Conservation (phyloP, 192 early-diverging fungal species). For the Phlyctochytrium bullatum region DNA sequence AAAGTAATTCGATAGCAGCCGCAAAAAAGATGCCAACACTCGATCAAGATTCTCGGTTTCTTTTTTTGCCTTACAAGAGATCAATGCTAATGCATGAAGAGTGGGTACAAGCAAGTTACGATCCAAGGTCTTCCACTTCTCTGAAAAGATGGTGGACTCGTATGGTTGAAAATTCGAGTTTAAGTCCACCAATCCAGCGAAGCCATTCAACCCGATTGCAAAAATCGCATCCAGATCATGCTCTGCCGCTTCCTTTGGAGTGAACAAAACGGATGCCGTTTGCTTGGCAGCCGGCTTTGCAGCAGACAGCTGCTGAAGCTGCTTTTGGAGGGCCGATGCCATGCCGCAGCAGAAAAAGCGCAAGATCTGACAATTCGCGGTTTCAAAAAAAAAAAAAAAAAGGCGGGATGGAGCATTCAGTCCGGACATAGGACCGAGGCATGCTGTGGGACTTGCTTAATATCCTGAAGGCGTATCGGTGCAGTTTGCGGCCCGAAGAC, state of each 20-base stretch:
- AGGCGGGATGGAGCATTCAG: no score
- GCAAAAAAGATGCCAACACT: conserved; percentile 71
- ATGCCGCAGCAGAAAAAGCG: no score
- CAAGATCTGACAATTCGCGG: no score
- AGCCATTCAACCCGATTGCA: conserved; percentile 75
- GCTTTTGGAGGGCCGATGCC: background rate
- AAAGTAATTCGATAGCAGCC: conserved; percentile 79
- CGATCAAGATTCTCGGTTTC: conserved; percentile 80
- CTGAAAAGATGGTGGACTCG: conserved; percentile 75
- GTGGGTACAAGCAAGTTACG: conserved; percentile 64
- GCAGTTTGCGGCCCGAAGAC: no score
- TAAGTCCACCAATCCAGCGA: conserved; percentile 65
- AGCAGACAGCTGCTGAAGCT: background rate
- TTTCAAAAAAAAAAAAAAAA: background rate
- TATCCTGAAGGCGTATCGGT: no score
- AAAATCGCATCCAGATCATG: conserved; percentile 85
- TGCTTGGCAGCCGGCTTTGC: background rate
- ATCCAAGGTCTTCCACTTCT: conserved; percentile 74
- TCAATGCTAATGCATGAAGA: background rate
- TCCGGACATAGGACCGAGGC: no score
- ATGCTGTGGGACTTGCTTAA: no score
- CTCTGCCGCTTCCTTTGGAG: conserved; percentile 67
- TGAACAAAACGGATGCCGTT: background rate
- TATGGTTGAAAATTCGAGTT: conserved; percentile 66
- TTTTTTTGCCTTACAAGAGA: conserved; percentile 43